Evolutionary conservation across 2,329 filamentous ascomycete genomes (phyloP).

Genomic region (Beauveria australis): DNA sequence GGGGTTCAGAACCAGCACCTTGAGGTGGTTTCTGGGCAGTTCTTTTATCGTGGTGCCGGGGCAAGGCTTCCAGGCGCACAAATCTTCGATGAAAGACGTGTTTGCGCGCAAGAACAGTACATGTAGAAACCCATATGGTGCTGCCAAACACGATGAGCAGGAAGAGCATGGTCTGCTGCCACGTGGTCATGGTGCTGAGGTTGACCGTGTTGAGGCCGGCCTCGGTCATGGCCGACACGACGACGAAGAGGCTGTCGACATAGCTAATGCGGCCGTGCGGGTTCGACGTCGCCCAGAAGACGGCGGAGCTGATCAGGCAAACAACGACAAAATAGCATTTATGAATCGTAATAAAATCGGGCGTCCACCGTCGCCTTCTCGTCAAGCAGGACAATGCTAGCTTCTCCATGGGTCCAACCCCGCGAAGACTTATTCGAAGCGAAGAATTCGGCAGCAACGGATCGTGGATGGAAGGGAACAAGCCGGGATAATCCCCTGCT

Average conservation of each 20-base stretch:
- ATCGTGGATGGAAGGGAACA: neutral
- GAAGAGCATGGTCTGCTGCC: slow-evolving; percentile 60
- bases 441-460: no score
- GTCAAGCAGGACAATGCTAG: neutral
- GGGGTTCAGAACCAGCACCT: no score
- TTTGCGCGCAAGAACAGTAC: slow-evolving; percentile 53
- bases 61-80: slow-evolving; percentile 30
- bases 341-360: slow-evolving; percentile 58
- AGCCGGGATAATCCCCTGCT: neutral
- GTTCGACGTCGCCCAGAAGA: slow-evolving; percentile 53
- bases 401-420: neutral
- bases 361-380: slow-evolving; percentile 25
- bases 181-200: slow-evolving; percentile 54
- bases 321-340: slow-evolving; percentile 57
- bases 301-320: slow-evolving; percentile 45
- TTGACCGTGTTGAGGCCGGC: slow-evolving; percentile 62
- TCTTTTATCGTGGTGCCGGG: neutral
- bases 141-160: slow-evolving; percentile 58
- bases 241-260: slow-evolving; percentile 58
- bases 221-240: slow-evolving; percentile 57
- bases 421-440: neutral
- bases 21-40: no score
- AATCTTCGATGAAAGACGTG: slow-evolving; percentile 56
- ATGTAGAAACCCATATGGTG: slow-evolving; percentile 57
- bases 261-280: slow-evolving; percentile 46